These are phyloP conservation scores for Vinca major DNA, from an alignment of 305 asterid species.

Conservation along the genomic window DNA sequence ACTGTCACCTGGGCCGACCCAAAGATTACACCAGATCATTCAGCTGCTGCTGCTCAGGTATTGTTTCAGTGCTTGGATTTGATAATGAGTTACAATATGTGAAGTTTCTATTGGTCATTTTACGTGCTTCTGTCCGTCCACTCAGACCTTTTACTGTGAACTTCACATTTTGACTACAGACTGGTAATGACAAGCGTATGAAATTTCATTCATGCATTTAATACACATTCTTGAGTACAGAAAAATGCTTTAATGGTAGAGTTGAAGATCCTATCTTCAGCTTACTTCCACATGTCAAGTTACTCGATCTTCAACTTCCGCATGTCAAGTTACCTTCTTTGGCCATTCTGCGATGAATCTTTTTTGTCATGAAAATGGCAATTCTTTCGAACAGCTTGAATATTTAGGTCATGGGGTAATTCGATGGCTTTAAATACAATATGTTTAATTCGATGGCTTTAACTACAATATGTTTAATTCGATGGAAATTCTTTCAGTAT, in stretches of 20 bases:
- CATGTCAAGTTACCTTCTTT: not conserved
- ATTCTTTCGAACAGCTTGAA: not conserved
- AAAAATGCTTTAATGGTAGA: not conserved
- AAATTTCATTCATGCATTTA: not conserved
- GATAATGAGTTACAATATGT: not conserved
- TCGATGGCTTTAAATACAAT: too few relatives aligned
- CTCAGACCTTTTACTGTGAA: not conserved
- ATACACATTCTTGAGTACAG: not conserved
- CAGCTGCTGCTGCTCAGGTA: conserved; percentile 86
- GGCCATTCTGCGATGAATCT: not conserved
- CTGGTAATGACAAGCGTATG: not conserved
- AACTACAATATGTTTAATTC: too few relatives aligned
- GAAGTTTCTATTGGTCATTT: not conserved
- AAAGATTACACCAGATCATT: conserved; percentile 69
- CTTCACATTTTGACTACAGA: not conserved
- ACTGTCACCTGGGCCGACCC: conserved; percentile 98
- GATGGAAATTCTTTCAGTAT: not conserved
- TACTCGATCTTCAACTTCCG: not conserved
- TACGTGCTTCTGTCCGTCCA: not conserved
- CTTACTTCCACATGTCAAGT: not conserved
- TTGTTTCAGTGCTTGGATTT: too few relatives aligned
- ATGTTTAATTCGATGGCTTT: too few relatives aligned
- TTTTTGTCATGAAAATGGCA: not conserved
- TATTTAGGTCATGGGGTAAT: not conserved
- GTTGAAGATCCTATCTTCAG: not conserved